These are phyloP conservation scores for Schizothecium vesticola DNA, from an alignment of 495 filamentous ascomycete species.

Conservation along the genomic window DNA sequence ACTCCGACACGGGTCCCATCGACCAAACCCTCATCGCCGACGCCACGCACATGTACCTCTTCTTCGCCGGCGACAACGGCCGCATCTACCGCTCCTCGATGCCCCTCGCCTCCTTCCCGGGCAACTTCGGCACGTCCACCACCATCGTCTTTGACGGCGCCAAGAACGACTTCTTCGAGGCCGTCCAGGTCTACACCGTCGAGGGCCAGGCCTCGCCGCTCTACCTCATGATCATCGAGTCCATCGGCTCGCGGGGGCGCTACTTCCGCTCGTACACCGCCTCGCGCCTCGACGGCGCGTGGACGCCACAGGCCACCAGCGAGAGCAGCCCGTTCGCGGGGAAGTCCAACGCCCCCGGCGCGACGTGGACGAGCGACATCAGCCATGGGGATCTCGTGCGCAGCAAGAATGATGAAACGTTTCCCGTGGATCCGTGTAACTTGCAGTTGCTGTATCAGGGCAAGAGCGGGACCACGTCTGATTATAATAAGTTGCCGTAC, in stretches of 20 bases:
- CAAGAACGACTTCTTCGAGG: constrained; percentile 55
- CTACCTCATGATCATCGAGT: constrained; percentile 62
- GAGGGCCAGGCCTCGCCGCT: constrained; percentile 42
- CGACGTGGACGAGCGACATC: constrained; percentile 60
- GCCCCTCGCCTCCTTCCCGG: constrained; percentile 55
- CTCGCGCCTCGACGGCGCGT: constrained; percentile 45
- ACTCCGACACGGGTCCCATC: constrained; percentile 46
- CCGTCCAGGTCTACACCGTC: constrained; percentile 59
- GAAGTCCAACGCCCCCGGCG: constrained; percentile 52
- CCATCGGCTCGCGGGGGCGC: constrained; percentile 50
- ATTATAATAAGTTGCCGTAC: constrained; percentile 46
- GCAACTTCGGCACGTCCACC: constrained; percentile 47
- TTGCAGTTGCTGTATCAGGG: constrained; percentile 58
- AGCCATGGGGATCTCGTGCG: constrained; percentile 57
- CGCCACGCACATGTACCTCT: constrained; percentile 53
- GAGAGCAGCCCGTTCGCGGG: constrained; percentile 56
- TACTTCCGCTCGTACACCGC: constrained; percentile 64
- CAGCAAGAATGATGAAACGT: constrained; percentile 50
- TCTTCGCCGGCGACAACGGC: constrained; percentile 62
- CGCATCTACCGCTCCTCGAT: constrained; percentile 57
- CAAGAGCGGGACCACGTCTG: constrained; percentile 23
- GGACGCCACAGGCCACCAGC: constrained; percentile 47
- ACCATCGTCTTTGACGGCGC: constrained; percentile 47
- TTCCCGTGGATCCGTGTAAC: constrained; percentile 53
- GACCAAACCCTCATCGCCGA: constrained; percentile 60